Evolutionary conservation across 2,329 filamentous ascomycete species (phyloP), one percentile per base, ranked within the genome.

Genomic region (Massarina eburnea): DNA sequence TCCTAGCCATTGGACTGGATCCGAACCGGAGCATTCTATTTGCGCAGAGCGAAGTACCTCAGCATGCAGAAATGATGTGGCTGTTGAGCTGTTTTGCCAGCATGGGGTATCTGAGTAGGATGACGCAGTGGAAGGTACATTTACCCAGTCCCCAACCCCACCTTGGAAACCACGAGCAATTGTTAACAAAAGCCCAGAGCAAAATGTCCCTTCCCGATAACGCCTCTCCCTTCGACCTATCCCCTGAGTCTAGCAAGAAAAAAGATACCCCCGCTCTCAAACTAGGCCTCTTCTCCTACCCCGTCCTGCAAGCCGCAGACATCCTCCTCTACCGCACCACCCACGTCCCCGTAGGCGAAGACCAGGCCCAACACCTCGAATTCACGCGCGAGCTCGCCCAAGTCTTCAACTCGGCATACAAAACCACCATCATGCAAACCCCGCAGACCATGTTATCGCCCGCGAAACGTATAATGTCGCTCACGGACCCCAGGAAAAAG

Each of bases 111-210:
- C 76, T 99, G n/a, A 87, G 87, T 8, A 80, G 94, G n/a, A 99
- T 99, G 94, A 97, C 94, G 21, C 94, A 97, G 71, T 99, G 94
- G 91, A 99, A 99, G 84, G 90, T 89, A 64, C 30, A n/a, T 17
- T 29, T 34, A 24, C 24, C 24, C 24, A 26, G 12, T 26, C 24
- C 12, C 24, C 24, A 26, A 26, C 7, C 7, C 7, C 24, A 12
- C 18, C 8, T 19, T 18, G 17, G 3, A 19, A 27, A 18, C 3
- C 7, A 26, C 7, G 24, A 26, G 12, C 2, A 20, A 26, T 48
- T 39, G 10, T 30, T 46, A 14, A 55, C 26, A 12, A 1, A 8
- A 8, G 19, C 20, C 8, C 37, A 65, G 61, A 89, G 82, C 69
- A 95, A 95, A 70, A 73, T 94, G 15, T 77, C 83, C 17, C 68